Conservation (phyloP, 768 basidiomycete genomes). For the Mycena chlorophos region DNA sequence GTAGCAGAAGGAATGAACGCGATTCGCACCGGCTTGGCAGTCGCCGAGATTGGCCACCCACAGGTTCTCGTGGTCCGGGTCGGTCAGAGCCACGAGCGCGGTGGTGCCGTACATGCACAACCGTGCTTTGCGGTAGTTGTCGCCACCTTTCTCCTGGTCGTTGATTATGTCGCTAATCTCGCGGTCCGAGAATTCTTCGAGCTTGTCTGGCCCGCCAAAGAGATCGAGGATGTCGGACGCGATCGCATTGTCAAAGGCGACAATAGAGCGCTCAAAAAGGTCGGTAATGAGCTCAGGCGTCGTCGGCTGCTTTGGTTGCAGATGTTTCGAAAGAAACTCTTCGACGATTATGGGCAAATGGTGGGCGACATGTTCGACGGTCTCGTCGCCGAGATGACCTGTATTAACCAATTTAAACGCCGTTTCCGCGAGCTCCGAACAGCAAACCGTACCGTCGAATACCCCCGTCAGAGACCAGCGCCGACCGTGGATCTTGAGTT, state of each 20-base stretch:
- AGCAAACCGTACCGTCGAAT: slow-evolving; percentile 53
- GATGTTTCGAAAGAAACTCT: slow-evolving; percentile 52
- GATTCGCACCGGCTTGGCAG: slow-evolving; percentile 67
- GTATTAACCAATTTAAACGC: slow-evolving; percentile 9
- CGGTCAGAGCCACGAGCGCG: slow-evolving; percentile 69
- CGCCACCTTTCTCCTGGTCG: slow-evolving; percentile 57
- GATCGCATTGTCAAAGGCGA: slow-evolving; percentile 66
- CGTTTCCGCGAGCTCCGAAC: slow-evolving; percentile 10
- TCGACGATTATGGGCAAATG: slow-evolving; percentile 69
- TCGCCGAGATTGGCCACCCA: slow-evolving; percentile 85
- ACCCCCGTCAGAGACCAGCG: slow-evolving; percentile 69
- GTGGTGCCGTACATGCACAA: slow-evolving; percentile 82
- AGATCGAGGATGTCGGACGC: slow-evolving; percentile 63
- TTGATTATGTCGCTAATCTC: slow-evolving; percentile 63
- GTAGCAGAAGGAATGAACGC: slow-evolving; percentile 1
- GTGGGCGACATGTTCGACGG: slow-evolving; percentile 66
- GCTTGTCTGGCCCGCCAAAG: slow-evolving; percentile 56
- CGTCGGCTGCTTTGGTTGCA: slow-evolving; percentile 39
- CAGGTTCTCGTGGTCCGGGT: slow-evolving; percentile 65
- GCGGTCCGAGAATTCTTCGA: slow-evolving; percentile 53
- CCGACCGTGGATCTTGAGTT: slow-evolving; percentile 54
- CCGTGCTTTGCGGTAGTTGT: slow-evolving; percentile 63
- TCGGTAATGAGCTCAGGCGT: slow-evolving; percentile 54
- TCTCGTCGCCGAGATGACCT: slow-evolving; percentile 72
- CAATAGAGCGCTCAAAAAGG: slow-evolving; percentile 57